Conservation (phyloP, 225 moss, liverwort and hornwort species). For the Thuidium tamariscinum region DNA sequence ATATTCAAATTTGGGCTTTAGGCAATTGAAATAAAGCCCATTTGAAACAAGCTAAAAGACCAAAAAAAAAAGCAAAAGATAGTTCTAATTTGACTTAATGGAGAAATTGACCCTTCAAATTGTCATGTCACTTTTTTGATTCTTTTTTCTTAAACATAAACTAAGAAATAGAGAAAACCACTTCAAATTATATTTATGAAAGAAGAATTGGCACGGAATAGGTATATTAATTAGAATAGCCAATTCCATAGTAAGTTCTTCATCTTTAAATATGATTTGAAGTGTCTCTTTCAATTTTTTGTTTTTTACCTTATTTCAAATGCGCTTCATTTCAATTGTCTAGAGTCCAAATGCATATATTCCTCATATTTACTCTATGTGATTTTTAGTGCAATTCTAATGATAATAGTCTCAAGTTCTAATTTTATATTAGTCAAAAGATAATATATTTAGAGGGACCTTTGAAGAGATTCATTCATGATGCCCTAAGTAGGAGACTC, state of each 20-base stretch:
- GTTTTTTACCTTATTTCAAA: not conserved
- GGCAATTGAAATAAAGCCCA: not conserved
- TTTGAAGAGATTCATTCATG: not conserved
- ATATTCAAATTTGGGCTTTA: not conserved
- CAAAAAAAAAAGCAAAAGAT: rapidly evolving
- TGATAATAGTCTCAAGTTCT: not conserved
- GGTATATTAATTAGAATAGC: too few species aligned
- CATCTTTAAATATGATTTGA: not conserved
- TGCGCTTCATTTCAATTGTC: not conserved
- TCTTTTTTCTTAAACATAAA: not conserved
- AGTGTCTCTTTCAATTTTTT: not conserved
- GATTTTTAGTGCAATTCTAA: not conserved
- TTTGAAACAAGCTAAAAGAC: not conserved
- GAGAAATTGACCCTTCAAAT: not conserved
- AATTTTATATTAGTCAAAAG: not conserved
- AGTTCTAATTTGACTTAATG: rapidly evolving
- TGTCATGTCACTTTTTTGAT: rapidly evolving
- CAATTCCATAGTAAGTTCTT: too few species aligned
- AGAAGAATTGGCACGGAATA: too few species aligned
- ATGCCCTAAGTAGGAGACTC: too few species aligned
- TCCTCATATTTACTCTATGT: too few species aligned
- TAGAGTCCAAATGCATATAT: not conserved
- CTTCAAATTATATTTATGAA: too few species aligned
- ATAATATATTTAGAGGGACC: not conserved
- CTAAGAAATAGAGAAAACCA: too few species aligned